Conservation (phyloP, 371 early-diverging fungal species). For the Coemansia sp. region DNA sequence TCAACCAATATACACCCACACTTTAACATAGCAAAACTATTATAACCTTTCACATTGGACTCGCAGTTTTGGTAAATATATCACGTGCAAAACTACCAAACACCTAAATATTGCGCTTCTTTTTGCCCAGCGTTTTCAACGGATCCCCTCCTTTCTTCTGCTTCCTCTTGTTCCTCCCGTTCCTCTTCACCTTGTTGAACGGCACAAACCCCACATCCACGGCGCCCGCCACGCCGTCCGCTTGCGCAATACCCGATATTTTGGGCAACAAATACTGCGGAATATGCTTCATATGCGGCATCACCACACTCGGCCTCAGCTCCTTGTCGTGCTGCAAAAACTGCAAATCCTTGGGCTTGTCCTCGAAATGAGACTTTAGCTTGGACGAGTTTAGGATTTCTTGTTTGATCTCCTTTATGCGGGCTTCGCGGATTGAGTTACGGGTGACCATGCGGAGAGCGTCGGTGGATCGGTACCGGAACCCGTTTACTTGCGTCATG, state of each 20-base stretch:
- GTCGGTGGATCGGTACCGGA: conserved; percentile 87
- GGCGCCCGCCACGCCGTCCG: conserved; percentile 40
- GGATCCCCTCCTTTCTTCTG: conserved; percentile 29
- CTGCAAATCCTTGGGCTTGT: conserved; percentile 89
- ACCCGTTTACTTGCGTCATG: conserved; percentile 84
- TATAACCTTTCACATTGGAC: no score
- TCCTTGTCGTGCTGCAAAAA: conserved; percentile 90
- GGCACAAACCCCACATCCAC: conserved; percentile 50
- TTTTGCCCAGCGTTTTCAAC: conserved; percentile 40
- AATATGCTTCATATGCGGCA: conserved; percentile 86
- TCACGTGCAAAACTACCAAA: neutral
- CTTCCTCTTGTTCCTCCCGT: conserved; percentile 8
- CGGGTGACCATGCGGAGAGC: conserved; percentile 80
- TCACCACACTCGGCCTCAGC: conserved; percentile 74
- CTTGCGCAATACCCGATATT: conserved; percentile 50
- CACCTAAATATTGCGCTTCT: conserved; percentile 23
- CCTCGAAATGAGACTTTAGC: conserved; percentile 94
- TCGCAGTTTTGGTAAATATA: neutral
- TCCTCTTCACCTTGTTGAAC: conserved; percentile 47
- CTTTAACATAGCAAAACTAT: no score
- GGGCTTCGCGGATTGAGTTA: conserved; percentile 79
- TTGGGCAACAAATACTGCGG: conserved; percentile 79
- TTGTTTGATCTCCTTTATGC: conserved; percentile 86
- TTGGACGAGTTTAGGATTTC: conserved; percentile 93
- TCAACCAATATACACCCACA: neutral